A percentile compares a stretch with the other conserved stretches of the same genome.
phyloP scores from a whole-genome alignment of 2,329 filamentous ascomycete species.

The Chrysoporthe cubensis region DNA sequence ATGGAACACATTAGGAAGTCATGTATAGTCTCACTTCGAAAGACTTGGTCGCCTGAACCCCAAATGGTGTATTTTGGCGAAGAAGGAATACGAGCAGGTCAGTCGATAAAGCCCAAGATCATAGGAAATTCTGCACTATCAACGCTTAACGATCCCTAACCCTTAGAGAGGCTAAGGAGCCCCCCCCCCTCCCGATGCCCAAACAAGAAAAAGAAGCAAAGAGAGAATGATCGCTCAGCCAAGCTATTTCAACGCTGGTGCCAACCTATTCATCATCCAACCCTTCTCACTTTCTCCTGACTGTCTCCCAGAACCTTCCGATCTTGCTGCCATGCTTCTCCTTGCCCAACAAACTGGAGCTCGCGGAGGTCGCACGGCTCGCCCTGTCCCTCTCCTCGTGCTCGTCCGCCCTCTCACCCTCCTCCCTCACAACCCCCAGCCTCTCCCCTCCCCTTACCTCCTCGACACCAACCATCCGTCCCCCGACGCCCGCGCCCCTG shows the following conservation, averaged over 20 bases:
- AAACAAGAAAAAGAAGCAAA: too few relatives aligned
- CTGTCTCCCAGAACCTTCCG: slow-evolving; percentile 16
- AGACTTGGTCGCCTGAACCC: not conserved
- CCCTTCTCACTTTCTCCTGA: slow-evolving; percentile 1
- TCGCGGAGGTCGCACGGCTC: slow-evolving; percentile 15
- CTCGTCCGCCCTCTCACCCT: not conserved
- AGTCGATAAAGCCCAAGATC: not conserved
- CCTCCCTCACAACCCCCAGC: slow-evolving; percentile 18
- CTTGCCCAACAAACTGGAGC: slow-evolving; percentile 11
- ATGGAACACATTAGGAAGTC: not conserved
- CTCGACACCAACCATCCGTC: slow-evolving; percentile 6
- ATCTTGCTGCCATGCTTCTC: slow-evolving; percentile 15
- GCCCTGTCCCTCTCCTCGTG: not conserved
- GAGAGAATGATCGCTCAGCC: not conserved
- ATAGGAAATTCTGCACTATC: not conserved
- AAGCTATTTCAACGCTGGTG: not conserved
- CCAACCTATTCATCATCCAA: not conserved
- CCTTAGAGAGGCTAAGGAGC: not conserved
- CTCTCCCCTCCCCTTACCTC: slow-evolving; percentile 1
- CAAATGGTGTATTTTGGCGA: not conserved
- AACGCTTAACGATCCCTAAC: slow-evolving; percentile 2
- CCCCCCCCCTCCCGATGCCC: too few relatives aligned
- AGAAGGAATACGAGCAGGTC: not conserved
- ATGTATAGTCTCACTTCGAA: not conserved
- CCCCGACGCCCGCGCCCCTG: slow-evolving; percentile 17